A percentile compares a stretch with the other conserved stretches of the same genome.
phyloP scores from a whole-genome alignment of 495 filamentous ascomycete species.

The Tirmania nivea region DNA sequence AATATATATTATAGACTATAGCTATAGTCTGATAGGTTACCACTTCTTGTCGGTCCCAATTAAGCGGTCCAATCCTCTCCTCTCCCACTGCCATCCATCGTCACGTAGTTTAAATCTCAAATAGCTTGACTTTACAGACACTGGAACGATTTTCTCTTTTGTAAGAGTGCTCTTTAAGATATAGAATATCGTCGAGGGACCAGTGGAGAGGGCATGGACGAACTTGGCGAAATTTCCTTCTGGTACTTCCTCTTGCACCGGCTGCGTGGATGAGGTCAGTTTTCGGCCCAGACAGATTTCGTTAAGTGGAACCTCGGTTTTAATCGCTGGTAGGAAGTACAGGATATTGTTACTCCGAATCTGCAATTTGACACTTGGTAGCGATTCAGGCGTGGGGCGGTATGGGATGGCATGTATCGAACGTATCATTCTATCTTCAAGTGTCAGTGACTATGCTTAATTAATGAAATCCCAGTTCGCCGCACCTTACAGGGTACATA shows the following conservation, averaged over 20 bases:
- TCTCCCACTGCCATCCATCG: constrained; percentile 18
- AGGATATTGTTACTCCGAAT: background rate
- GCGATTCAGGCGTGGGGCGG: background rate
- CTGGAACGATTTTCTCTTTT: no score
- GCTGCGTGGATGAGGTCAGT: background rate
- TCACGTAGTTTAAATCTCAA: constrained; percentile 7
- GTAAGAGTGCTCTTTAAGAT: no score
- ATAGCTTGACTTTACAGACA: background rate
- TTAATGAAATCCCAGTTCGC: no score
- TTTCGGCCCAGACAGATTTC: background rate
- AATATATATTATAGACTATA: no score
- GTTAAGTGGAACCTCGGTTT: background rate
- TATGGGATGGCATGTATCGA: background rate
- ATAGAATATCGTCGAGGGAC: no score
- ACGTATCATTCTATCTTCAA: background rate
- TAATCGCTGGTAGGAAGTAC: background rate
- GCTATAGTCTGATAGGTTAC: no score
- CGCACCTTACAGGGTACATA: no score
- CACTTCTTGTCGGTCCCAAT: constrained; percentile 4
- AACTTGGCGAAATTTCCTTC: no score
- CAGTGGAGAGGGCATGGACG: no score
- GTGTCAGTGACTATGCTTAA: no score
- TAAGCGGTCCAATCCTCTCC: constrained; percentile 13
- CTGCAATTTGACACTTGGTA: background rate
- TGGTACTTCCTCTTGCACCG: no score